Evolutionary conservation across 2,329 filamentous ascomycete genomes (phyloP), one percentile per base, ranked within the genome.

Genomic region (Tolypocladium capitatum): DNA sequence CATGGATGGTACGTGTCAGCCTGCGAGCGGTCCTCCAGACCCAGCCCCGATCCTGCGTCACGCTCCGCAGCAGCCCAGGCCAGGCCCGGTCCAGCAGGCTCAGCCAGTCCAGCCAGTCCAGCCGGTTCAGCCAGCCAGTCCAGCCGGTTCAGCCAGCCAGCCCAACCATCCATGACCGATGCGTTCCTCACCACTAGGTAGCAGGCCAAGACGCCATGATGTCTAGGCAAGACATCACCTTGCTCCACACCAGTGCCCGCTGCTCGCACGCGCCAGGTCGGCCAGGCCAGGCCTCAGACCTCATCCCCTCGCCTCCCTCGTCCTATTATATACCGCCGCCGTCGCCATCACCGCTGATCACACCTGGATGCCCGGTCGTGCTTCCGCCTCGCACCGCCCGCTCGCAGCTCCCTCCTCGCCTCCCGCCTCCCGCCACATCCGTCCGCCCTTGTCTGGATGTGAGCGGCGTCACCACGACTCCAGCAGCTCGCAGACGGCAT

Each of bases 1-100:
- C 44, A 35, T 35, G 45, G 45, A 46, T 46, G 45, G 45, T 34
- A 40, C 60, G 60, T 64, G 61, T 64, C 60, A 62, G 55, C 52
- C 58, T 50, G 58, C 52, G 46, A 56, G 51, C 53, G 59, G 57
- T 47, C 47, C 43, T 24, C n/a, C 38, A 28, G 24, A 11, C 14
- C 43, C 42, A 33, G 40, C 30, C 21, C 20, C 9, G 41, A 36
- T 16, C 38, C 24, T 14, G 21, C 24, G 44, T 38, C 44, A 30
- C 18, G n/a, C n/a, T n/a, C n/a, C 38, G 44, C 32, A 36, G 30
- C 44, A 7, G 30, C 24, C 24, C 24, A 24, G 24, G 3, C 24
- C 5, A 24, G n/a, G n/a, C n/a, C 28, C 30, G 13, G 30, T 14
- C 24, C 24, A 34, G 32, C 32, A n/a, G n/a, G n/a, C n/a, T n/a